phyloP scores from a whole-genome alignment of 2,329 filamentous ascomycete genomes.

The Alternaria infectoria region DNA sequence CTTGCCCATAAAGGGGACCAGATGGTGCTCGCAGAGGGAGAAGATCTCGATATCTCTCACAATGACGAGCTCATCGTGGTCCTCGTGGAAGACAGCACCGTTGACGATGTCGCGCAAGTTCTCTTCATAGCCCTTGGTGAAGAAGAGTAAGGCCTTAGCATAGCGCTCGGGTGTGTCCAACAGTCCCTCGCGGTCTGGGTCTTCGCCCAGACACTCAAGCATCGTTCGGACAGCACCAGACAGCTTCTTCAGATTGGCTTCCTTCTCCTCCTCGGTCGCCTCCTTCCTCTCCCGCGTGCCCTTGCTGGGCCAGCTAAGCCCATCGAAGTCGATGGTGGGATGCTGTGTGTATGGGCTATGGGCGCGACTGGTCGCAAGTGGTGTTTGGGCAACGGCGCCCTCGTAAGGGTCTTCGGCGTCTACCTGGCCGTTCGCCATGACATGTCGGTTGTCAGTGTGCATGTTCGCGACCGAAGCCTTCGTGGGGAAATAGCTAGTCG shows the following conservation, averaged over 20 bases:
- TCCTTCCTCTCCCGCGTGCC: conserved; percentile 70
- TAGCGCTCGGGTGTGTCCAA: conserved; percentile 80
- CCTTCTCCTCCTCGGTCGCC: conserved; percentile 63
- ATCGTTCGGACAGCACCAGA: conserved; percentile 68
- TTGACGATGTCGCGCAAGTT: conserved; percentile 93
- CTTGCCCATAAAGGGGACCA: conserved; percentile 96
- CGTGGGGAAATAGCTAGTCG: conserved; percentile 40
- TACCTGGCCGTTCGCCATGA: conserved; percentile 32
- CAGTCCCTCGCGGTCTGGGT: conserved; percentile 68
- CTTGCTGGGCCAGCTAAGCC: conserved; percentile 62
- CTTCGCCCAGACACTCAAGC: conserved; percentile 70
- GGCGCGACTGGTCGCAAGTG: conserved; percentile 60
- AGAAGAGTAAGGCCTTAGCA: conserved; percentile 92
- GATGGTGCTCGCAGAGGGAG: conserved; percentile 93
- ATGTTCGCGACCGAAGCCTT: conserved; percentile 24
- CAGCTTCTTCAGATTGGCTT: conserved; percentile 65
- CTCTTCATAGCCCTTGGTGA: conserved; percentile 96
- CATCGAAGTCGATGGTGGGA: conserved; percentile 61
- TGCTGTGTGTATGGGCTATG: conserved; percentile 58
- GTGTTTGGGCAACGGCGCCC: conserved; percentile 56
- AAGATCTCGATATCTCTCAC: conserved; percentile 97
- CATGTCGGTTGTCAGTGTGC: conserved; percentile 17
- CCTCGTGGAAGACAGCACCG: conserved; percentile 91
- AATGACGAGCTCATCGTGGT: conserved; percentile 96
- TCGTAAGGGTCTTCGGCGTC: conserved; percentile 61